Conservation (phyloP, 2,329 filamentous ascomycete genomes). For the Rugonectria rugulosa region DNA sequence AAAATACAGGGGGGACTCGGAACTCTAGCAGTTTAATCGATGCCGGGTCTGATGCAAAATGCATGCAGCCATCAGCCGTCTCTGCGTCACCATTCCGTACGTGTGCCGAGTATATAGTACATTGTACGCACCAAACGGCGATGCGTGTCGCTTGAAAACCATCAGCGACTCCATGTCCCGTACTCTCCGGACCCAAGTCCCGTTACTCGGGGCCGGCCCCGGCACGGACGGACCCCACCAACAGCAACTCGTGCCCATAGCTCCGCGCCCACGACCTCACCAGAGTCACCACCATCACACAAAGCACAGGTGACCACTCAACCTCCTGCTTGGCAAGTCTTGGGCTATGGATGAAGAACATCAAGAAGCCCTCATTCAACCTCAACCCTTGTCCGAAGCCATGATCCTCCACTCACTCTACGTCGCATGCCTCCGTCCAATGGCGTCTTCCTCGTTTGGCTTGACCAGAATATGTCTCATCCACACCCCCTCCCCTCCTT, state of each 20-base stretch:
- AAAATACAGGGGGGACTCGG: too few relatives aligned
- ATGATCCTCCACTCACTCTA: slow-evolving; percentile 21
- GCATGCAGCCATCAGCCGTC: not conserved
- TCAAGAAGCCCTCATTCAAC: not conserved
- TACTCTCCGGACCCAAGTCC: slow-evolving; percentile 20
- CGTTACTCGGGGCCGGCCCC: slow-evolving; percentile 29
- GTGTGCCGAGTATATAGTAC: too few relatives aligned
- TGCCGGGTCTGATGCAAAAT: slow-evolving; percentile 4
- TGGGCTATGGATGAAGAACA: not conserved
- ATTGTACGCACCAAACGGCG: not conserved
- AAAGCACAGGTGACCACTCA: slow-evolving; percentile 3
- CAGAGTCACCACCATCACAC: not conserved
- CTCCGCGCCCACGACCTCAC: slow-evolving; percentile 14
- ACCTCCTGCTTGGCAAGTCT: not conserved
- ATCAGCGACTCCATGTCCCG: slow-evolving; percentile 13
- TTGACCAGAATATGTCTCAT: slow-evolving; percentile 37
- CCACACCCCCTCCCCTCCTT: slow-evolving; percentile 14
- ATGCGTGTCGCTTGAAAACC: not conserved
- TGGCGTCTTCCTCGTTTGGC: slow-evolving; percentile 18
- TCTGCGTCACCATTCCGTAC: not conserved
- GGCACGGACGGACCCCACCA: slow-evolving; percentile 22
- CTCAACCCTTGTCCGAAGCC: slow-evolving; percentile 17
- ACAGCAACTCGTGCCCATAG: slow-evolving; percentile 15
- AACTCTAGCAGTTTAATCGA: too few relatives aligned
- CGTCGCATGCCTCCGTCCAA: slow-evolving; percentile 22